These are phyloP conservation scores for Apostasia shenzhenica DNA, from an alignment of 106 monocot species.

Conservation along the genomic window DNA sequence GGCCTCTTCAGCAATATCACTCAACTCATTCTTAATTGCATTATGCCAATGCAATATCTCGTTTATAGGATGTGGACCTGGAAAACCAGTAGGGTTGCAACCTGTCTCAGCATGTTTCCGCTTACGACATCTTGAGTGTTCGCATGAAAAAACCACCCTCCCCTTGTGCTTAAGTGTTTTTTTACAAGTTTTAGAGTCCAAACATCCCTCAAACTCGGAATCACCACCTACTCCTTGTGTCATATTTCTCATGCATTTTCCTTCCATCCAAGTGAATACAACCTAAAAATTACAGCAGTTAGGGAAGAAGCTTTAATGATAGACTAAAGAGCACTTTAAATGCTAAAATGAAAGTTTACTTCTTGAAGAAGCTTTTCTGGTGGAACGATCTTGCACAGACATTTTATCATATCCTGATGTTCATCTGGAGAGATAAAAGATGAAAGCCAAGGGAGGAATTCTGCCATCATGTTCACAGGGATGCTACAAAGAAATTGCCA, in stretches of 20 bases:
- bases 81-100: slow-evolving; percentile 11
- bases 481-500: slow-evolving; percentile 99
- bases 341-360: slow-evolving; percentile 24
- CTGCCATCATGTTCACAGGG: slow-evolving; percentile 88
- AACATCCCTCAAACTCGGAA: neutral
- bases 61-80: slow-evolving; percentile 63
- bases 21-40: slow-evolving; percentile 83
- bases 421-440: slow-evolving; percentile 79
- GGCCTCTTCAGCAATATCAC: slow-evolving; percentile 78
- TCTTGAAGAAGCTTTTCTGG: slow-evolving; percentile 89
- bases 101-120: slow-evolving; percentile 47
- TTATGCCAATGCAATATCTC: slow-evolving; percentile 96
- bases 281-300: slow-evolving; percentile 1
- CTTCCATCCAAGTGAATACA: slow-evolving; percentile 87
- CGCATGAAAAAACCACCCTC: slow-evolving; percentile 18
- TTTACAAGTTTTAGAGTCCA: slow-evolving; percentile 11
- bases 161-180: slow-evolving; percentile 11
- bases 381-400: slow-evolving; percentile 79
- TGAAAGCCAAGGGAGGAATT: slow-evolving; percentile 93
- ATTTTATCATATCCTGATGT: slow-evolving; percentile 69
- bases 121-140: slow-evolving; percentile 48
- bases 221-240: slow-evolving; percentile 4
- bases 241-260: slow-evolving; percentile 17
- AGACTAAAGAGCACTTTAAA: neutral
- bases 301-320: neutral